These are phyloP conservation scores for Ceratocystis albifundus DNA, from an alignment of 2,329 filamentous ascomycete species.

Conservation along the genomic window DNA sequence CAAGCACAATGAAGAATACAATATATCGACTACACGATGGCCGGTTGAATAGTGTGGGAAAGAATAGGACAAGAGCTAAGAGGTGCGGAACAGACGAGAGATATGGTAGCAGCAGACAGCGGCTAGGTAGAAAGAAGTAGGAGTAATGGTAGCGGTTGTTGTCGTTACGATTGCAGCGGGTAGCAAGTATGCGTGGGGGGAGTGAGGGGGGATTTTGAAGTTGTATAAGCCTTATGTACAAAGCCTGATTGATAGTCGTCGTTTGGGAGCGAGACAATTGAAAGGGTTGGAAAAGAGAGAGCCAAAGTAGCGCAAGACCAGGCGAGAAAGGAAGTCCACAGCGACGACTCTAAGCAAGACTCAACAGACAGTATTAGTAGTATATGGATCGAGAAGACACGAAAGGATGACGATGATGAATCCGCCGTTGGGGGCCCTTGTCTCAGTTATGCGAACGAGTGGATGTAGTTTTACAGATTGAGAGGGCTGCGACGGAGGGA, in stretches of 20 bases:
- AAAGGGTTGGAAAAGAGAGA: background rate
- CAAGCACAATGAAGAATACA: constrained; percentile 9
- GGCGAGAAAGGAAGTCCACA: background rate
- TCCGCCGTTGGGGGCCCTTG: background rate
- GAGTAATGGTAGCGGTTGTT: background rate
- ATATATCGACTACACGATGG: background rate
- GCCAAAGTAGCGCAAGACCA: background rate
- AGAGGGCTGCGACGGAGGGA: background rate
- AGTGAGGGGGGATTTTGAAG: background rate
- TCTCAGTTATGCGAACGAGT: background rate
- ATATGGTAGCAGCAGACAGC: background rate
- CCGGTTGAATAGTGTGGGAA: background rate
- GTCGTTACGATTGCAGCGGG: background rate
- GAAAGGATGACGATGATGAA: background rate
- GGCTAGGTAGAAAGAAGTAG: background rate
- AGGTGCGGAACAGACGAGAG: background rate
- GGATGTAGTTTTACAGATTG: background rate
- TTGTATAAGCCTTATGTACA: background rate
- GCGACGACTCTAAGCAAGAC: background rate
- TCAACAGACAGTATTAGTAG: constrained; percentile 3
- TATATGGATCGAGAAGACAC: background rate
- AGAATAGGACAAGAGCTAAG: background rate
- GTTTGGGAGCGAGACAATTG: background rate
- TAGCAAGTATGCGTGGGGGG: background rate
- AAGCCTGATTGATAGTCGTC: background rate